Base-by-base conservation (phyloP, 805 yeast species). In the Metschnikowia kunwiensis region DNA sequence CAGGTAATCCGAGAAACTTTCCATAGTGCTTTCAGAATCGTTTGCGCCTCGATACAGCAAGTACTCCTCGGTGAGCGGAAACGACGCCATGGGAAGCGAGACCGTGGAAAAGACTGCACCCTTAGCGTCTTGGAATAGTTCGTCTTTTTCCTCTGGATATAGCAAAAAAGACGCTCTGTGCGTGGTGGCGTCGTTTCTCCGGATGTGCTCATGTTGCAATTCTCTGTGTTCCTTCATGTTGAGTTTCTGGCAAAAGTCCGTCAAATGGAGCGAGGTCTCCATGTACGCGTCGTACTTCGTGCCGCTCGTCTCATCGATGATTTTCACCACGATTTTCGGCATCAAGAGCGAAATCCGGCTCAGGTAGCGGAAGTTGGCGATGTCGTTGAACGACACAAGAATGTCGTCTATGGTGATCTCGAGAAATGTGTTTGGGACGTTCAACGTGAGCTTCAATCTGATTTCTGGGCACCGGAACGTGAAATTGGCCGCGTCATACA, bases 121-220 rank as follows among this genome's bases (percentile, higher is more conserved):
- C 43, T 59, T 70, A 0, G 69, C 65, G 5, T 66, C 65, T n/a
- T 66, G 58, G 46, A 80, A 85, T 1, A 49, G 49, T 0, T 61
- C 56, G 32, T 71, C 73, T 36, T 80, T 72, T 10, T 63, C 60
- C 10, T 70, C 68, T 5, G 68, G 70, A 3, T 74, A 72, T 7
- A 91, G 55, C 19, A 91, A 57, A 54, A 87, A 89, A 0, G 93
- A 81, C 14, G 79, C 66, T 37, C 98, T 62, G 47, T 86, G 93
- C 44, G 78, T 87, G 0, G 96, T 87, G 0, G 85, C 83, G 65
- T 93, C 98, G 49, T 86, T 84, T 5, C 65, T 46, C 13, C 75
- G 61, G 1, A 89, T 60, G 56, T 85, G 95, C 2, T 67, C 65
- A 34, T 80, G 80, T 54, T 89, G 96, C 13, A 61, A 51, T 7